phyloP scores from a whole-genome alignment of 2,329 filamentous ascomycete species.

The Aspergillus sp. region DNA sequence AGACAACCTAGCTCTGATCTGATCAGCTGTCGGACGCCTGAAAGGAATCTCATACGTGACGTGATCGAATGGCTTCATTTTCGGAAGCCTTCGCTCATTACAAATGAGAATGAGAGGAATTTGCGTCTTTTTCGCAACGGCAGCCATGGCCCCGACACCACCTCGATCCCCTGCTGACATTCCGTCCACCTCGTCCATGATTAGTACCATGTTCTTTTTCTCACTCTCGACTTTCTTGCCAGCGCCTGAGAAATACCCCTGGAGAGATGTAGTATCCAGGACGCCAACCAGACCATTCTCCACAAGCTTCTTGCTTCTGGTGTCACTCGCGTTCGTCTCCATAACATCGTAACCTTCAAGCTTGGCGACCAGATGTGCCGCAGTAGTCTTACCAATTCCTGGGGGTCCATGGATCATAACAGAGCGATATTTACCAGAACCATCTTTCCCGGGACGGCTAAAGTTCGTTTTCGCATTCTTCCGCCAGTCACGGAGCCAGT shows the following conservation, averaged over 20 bases:
- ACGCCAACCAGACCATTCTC: slow-evolving; percentile 83
- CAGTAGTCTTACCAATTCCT: slow-evolving; percentile 95
- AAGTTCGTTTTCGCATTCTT: slow-evolving; percentile 75
- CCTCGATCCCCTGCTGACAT: slow-evolving; percentile 97
- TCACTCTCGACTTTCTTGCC: slow-evolving; percentile 69
- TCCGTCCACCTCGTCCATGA: slow-evolving; percentile 99
- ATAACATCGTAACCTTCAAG: slow-evolving; percentile 89
- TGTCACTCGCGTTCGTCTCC: slow-evolving; percentile 93
- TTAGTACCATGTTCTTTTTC: slow-evolving; percentile 90
- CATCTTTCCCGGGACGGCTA: slow-evolving; percentile 74
- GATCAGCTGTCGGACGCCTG: slow-evolving; percentile 79
- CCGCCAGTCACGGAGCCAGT: slow-evolving; percentile 77
- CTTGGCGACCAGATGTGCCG: slow-evolving; percentile 88
- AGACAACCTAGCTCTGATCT: slow-evolving; percentile 85
- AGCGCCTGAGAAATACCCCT: slow-evolving; percentile 82
- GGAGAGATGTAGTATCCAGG: slow-evolving; percentile 84
- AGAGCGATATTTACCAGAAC: slow-evolving; percentile 74
- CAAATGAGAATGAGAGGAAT: slow-evolving; percentile 96
- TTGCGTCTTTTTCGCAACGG: slow-evolving; percentile 90
- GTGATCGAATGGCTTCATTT: slow-evolving; percentile 97
- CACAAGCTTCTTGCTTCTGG: slow-evolving; percentile 90
- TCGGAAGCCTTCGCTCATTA: slow-evolving; percentile 85
- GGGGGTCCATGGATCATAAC: slow-evolving; percentile 93
- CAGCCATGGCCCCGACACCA: slow-evolving; percentile 87
- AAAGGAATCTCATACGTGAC: slow-evolving; percentile 81